phyloP scores from a whole-genome alignment of 176 grass and related monocot species.

The Juncus effusus region DNA sequence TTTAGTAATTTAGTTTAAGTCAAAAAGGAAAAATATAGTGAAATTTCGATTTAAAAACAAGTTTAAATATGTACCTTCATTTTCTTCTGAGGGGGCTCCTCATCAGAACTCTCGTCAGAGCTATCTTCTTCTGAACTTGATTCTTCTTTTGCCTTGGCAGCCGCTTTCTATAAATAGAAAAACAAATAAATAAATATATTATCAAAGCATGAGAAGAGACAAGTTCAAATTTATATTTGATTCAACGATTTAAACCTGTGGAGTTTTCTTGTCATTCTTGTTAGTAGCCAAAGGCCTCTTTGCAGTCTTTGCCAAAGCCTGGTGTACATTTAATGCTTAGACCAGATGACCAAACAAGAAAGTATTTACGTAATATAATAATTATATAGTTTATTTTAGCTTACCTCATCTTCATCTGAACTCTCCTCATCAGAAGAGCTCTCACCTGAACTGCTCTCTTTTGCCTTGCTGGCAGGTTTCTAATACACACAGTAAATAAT shows the following conservation, averaged over 20 bases:
- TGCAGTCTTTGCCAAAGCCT: slow-evolving; percentile 12
- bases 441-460: slow-evolving; percentile 15
- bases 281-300: slow-evolving; percentile 14
- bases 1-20: neutral
- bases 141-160: slow-evolving; percentile 9
- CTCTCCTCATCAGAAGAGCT: slow-evolving; percentile 33
- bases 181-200: neutral
- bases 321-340: slow-evolving; percentile 7
- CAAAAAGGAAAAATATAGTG: neutral
- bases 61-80: slow-evolving; percentile 27
- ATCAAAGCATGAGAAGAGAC: neutral
- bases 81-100: slow-evolving; percentile 66
- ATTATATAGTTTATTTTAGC: neutral
- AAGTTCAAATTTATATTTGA: neutral
- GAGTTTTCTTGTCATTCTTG: neutral
- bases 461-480: slow-evolving; percentile 20
- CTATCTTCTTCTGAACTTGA: slow-evolving; percentile 21
- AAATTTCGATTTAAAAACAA: neutral
- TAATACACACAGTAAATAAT: neutral
- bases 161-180: slow-evolving; percentile 10
- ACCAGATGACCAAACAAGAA: neutral
- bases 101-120: slow-evolving; percentile 36
- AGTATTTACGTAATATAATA: neutral
- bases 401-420: slow-evolving; percentile 30
- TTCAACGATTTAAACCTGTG: neutral